These are phyloP conservation scores for Alternaria sp. DNA, from an alignment of 2,329 filamentous ascomycete species.

Conservation along the genomic window DNA sequence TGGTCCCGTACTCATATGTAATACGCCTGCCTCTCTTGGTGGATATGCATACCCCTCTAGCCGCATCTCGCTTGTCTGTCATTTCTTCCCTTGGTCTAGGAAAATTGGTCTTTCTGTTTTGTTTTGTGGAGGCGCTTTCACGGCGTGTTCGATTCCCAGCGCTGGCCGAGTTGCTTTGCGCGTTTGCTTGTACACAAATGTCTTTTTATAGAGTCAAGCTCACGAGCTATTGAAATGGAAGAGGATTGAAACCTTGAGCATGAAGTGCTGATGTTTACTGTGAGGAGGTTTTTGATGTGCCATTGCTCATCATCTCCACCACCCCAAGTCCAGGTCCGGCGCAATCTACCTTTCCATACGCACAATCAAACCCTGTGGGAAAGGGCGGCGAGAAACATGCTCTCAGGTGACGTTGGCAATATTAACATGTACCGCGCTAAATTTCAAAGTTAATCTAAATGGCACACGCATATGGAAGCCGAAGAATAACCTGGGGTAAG, in stretches of 20 bases:
- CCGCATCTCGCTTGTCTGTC: constrained; percentile 9
- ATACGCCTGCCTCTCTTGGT: constrained; percentile 23
- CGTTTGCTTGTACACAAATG: constrained; percentile 5
- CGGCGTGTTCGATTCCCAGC: constrained; percentile 18
- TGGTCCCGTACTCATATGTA: constrained; percentile 26
- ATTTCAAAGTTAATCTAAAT: constrained; percentile 17
- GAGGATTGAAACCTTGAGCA: not conserved
- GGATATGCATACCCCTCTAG: constrained; percentile 17
- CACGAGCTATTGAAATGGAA: constrained; percentile 8
- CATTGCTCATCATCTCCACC: not conserved
- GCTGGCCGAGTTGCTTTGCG: constrained; percentile 13
- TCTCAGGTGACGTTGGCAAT: constrained; percentile 13
- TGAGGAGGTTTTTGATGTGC: not conserved
- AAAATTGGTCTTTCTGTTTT: constrained; percentile 10
- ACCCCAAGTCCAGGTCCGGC: not conserved
- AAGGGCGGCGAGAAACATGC: not conserved
- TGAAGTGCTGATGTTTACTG: not conserved
- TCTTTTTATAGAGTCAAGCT: constrained; percentile 7
- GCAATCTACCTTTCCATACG: not conserved
- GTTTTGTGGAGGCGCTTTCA: not conserved
- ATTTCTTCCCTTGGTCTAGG: constrained; percentile 11
- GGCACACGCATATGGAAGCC: constrained; percentile 6
- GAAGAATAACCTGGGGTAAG: not conserved
- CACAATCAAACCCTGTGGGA: constrained; percentile 7
- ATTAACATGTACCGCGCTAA: constrained; percentile 14